Evolutionary conservation across 2,329 filamentous ascomycete genomes (phyloP).

Genomic region (Xylaria sp.): DNA sequence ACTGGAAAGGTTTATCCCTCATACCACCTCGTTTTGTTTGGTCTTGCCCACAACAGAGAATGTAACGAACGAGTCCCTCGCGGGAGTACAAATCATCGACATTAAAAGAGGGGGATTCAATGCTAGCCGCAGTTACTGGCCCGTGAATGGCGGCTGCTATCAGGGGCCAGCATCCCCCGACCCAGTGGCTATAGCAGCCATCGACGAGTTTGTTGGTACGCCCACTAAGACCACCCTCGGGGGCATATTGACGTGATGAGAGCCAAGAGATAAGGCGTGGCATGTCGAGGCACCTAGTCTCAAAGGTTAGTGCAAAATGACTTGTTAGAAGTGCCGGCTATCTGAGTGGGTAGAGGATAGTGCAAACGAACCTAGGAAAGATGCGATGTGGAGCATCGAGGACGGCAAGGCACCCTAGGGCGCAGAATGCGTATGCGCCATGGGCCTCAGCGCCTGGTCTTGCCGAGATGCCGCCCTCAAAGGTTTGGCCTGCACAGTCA

Average conservation of each 20-base stretch:
- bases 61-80: conserved; percentile 87
- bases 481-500: conserved; percentile 77
- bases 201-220: conserved; percentile 98
- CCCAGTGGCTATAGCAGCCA: conserved; percentile 98
- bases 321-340: conserved; percentile 50
- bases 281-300: conserved; percentile 76
- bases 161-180: conserved; percentile 92
- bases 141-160: conserved; percentile 80
- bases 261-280: conserved; percentile 85
- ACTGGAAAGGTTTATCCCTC: conserved; percentile 93
- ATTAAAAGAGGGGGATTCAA: conserved; percentile 40
- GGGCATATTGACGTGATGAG: conserved; percentile 85
- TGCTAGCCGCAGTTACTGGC: conserved; percentile 48
- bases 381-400: conserved; percentile 80
- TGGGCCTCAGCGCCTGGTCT: conserved; percentile 91
- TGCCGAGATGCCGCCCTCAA: conserved; percentile 91
- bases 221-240: conserved; percentile 92
- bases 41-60: conserved; percentile 88
- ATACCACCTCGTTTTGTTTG: conserved; percentile 77
- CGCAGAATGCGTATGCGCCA: conserved; percentile 96
- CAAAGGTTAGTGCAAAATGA: conserved; percentile 39
- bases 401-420: conserved; percentile 86
- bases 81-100: conserved; percentile 70
- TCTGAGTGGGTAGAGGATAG: conserved; percentile 48
- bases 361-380: conserved; percentile 71